Percentiles rank a stretch among this genome's conserved stretches.
Conservation (phyloP, 2,329 filamentous ascomycete species). For the Diaporthe aspalathi region DNA sequence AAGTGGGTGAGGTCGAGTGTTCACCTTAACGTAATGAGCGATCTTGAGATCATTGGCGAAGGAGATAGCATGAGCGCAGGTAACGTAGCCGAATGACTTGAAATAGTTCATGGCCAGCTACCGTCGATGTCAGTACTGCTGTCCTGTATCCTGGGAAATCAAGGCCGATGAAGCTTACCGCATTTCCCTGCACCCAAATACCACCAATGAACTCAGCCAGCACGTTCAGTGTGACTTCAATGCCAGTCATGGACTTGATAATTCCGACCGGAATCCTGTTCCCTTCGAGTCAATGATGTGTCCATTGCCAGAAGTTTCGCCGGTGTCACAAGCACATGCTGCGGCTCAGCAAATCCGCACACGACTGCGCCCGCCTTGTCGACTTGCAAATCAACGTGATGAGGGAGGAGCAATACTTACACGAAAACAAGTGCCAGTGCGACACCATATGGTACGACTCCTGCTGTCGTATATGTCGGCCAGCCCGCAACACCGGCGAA, state of each 20-base stretch:
- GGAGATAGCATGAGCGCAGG: slow-evolving; percentile 61
- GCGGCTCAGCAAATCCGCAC: neutral
- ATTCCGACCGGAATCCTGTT: slow-evolving; percentile 55
- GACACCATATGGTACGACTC: slow-evolving; percentile 57
- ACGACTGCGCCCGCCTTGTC: no score
- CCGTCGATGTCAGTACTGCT: neutral
- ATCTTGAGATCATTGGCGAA: slow-evolving; percentile 54
- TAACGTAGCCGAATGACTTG: slow-evolving; percentile 50
- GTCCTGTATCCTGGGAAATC: no score
- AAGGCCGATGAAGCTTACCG: slow-evolving; percentile 37
- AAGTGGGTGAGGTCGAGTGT: no score
- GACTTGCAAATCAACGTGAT: no score
- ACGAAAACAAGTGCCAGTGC: slow-evolving; percentile 55
- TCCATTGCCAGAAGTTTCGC: no score
- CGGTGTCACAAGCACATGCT: neutral
- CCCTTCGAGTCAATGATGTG: neutral
- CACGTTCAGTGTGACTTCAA: slow-evolving; percentile 50
- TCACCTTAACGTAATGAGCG: slow-evolving; percentile 61
- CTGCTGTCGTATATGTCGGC: slow-evolving; percentile 46
- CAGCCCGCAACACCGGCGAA: slow-evolving; percentile 47
- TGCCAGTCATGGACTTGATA: slow-evolving; percentile 56
- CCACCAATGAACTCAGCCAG: slow-evolving; percentile 62
- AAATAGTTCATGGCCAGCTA: slow-evolving; percentile 59
- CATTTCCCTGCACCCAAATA: slow-evolving; percentile 54
- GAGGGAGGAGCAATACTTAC: neutral